Evolutionary conservation across 768 basidiomycete species (phyloP).

Genomic region (Boletus reticuloceps): DNA sequence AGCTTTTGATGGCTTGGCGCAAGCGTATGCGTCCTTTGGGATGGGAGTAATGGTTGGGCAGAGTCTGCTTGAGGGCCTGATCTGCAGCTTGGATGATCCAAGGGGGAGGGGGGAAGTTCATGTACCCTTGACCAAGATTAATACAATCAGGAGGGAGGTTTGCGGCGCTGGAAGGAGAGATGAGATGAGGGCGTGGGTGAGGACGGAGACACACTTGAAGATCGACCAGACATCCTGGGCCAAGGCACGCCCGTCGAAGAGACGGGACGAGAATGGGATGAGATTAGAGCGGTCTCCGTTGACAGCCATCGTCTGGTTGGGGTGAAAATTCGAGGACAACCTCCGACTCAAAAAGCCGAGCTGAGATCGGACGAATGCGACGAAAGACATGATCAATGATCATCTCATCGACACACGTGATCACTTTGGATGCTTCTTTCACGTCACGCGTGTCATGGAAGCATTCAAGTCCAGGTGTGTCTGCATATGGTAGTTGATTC

Average conservation of each 20-base stretch:
- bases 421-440: no score
- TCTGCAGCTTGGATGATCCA: constrained; percentile 78
- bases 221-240: constrained; percentile 90
- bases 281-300: constrained; percentile 44
- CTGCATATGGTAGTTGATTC: constrained; percentile 2
- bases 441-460: no score
- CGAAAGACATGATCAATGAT: not conserved
- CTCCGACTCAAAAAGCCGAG: not conserved
- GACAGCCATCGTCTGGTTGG: not conserved
- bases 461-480: no score
- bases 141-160: constrained; percentile 91
- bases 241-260: constrained; percentile 73
- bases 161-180: constrained; percentile 52
- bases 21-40: constrained; percentile 87
- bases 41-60: constrained; percentile 85
- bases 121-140: constrained; percentile 94
- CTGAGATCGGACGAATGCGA: not conserved
- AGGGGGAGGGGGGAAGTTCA: constrained; percentile 85
- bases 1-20: constrained; percentile 79
- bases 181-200: constrained; percentile 8
- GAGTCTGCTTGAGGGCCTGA: constrained; percentile 58
- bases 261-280: constrained; percentile 68
- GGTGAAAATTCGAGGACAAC: not conserved
- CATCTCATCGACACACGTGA: no score
- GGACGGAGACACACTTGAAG: constrained; percentile 57